Evolutionary conservation across 1,284 basidiomycete species (phyloP).

Genomic region (Cutaneotrichosporon arboriforme): DNA sequence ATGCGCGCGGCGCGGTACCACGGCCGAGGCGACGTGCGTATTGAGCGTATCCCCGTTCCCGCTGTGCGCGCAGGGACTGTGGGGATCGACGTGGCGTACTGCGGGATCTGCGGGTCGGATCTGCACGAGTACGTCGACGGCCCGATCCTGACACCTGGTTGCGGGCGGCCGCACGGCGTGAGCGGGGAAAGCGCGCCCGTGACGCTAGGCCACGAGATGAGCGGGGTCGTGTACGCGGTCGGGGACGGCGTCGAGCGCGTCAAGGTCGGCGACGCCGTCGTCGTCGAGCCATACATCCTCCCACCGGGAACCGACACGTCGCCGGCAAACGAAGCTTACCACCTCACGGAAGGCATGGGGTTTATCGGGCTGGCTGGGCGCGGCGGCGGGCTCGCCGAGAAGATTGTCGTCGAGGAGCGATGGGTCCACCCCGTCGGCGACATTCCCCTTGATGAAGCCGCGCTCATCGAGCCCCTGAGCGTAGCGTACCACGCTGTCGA

Average conservation of each 20-base stretch:
- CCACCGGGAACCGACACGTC: slow-evolving; percentile 9
- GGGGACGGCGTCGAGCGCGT: slow-evolving; percentile 27
- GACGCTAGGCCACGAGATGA: slow-evolving; percentile 45
- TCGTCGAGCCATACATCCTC: slow-evolving; percentile 40
- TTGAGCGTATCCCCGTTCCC: slow-evolving; percentile 13
- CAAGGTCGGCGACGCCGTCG: slow-evolving; percentile 42
- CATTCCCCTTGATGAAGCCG: slow-evolving; percentile 17
- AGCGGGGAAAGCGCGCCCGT: slow-evolving; percentile 25
- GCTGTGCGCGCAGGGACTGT: slow-evolving; percentile 11
- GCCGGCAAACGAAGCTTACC: slow-evolving; percentile 11
- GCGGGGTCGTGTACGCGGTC: slow-evolving; percentile 33
- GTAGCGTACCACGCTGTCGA: slow-evolving; percentile 16
- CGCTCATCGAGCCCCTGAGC: slow-evolving; percentile 17
- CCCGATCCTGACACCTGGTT: slow-evolving; percentile 9
- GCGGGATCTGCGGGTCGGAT: slow-evolving; percentile 14
- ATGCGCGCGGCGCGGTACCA: slow-evolving; percentile 19
- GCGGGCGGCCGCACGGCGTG: slow-evolving; percentile 8
- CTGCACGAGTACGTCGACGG: slow-evolving; percentile 18
- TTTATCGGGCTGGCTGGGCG: slow-evolving; percentile 19
- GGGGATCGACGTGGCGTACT: slow-evolving; percentile 18
- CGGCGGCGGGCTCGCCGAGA: slow-evolving; percentile 16
- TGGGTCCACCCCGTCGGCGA: slow-evolving; percentile 19
- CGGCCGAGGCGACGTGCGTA: slow-evolving; percentile 14
- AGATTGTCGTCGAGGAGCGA: slow-evolving; percentile 16
- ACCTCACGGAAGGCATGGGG: slow-evolving; percentile 16